Evolutionary conservation across 2,329 filamentous ascomycete genomes (phyloP).

Genomic region (Cladophialophora exuberans): DNA sequence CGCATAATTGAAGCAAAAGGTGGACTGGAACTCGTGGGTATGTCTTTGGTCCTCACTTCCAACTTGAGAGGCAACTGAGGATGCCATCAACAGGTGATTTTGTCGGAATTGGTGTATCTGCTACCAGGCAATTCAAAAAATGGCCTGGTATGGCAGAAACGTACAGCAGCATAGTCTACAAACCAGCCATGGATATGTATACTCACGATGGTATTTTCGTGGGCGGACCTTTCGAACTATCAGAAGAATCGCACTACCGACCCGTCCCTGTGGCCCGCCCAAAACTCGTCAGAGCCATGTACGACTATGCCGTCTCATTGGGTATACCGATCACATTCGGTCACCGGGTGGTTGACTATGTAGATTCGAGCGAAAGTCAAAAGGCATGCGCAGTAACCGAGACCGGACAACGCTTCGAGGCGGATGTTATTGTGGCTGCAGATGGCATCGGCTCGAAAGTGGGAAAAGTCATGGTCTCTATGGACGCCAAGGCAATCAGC

Average conservation of each 20-base stretch:
- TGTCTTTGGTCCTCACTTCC: background rate
- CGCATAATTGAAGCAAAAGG: background rate
- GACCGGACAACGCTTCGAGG: conserved; percentile 1
- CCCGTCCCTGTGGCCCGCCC: background rate
- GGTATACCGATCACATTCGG: background rate
- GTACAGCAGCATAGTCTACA: background rate
- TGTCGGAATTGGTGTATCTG: conserved; percentile 1
- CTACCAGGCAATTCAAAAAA: conserved; percentile 2
- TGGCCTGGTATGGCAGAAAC: conserved; percentile 5
- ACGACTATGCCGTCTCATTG: conserved; percentile 2
- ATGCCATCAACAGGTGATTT: background rate
- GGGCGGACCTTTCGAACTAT: background rate
- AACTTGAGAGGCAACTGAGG: background rate
- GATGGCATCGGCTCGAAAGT: conserved; percentile 19
- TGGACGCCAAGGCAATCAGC: conserved; percentile 37
- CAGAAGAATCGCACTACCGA: background rate
- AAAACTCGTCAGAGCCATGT: background rate
- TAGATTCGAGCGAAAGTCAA: background rate
- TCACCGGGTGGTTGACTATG: background rate
- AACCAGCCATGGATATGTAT: background rate
- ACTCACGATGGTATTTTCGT: background rate
- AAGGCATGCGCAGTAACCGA: background rate
- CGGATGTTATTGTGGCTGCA: conserved; percentile 20
- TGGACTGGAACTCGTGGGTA: background rate
- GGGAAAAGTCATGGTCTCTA: conserved; percentile 17